Evolutionary conservation across 805 yeast species (phyloP).

Genomic region (Starmerella davenportii): DNA sequence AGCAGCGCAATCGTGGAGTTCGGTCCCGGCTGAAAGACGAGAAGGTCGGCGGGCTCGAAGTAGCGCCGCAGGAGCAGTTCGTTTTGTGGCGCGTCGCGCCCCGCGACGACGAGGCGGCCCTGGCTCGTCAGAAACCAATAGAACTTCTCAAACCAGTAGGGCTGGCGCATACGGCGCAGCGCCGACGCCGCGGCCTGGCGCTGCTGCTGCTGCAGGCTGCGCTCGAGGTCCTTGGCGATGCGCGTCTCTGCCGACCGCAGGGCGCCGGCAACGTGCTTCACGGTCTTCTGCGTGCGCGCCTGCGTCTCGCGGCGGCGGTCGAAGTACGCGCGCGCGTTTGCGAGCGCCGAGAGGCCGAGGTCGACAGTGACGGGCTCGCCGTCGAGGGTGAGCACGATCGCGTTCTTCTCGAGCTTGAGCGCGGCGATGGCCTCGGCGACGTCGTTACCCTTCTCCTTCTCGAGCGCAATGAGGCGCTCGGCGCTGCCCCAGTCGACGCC

Average conservation of each 20-base stretch:
- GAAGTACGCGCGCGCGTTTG: constrained; percentile 72
- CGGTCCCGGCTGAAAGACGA: neutral
- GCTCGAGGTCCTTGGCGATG: constrained; percentile 52
- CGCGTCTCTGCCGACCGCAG: constrained; percentile 66
- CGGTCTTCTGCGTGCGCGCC: constrained; percentile 64
- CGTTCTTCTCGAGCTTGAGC: constrained; percentile 54
- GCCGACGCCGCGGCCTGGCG: constrained; percentile 23
- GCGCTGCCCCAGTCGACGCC: constrained; percentile 91
- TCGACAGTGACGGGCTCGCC: constrained; percentile 48
- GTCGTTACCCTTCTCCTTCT: constrained; percentile 45
- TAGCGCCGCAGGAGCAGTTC: constrained; percentile 68
- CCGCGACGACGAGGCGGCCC: constrained; percentile 74
- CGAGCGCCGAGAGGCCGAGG: constrained; percentile 56
- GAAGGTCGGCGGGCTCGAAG: constrained; percentile 46
- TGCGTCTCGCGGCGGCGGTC: constrained; percentile 58
- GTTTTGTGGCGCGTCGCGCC: constrained; percentile 61
- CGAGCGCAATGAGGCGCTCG: constrained; percentile 52
- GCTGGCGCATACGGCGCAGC: constrained; percentile 45
- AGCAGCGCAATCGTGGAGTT: neutral
- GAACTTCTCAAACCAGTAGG: constrained; percentile 85
- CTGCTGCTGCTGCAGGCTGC: constrained; percentile 37
- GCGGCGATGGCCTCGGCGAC: constrained; percentile 44
- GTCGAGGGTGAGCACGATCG: constrained; percentile 40
- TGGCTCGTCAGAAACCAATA: constrained; percentile 74
- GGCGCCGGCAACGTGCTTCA: constrained; percentile 57